Evolutionary conservation across 345 rosid species (phyloP), one percentile per base, ranked within the genome.

Genomic region (Litchi chinensis): DNA sequence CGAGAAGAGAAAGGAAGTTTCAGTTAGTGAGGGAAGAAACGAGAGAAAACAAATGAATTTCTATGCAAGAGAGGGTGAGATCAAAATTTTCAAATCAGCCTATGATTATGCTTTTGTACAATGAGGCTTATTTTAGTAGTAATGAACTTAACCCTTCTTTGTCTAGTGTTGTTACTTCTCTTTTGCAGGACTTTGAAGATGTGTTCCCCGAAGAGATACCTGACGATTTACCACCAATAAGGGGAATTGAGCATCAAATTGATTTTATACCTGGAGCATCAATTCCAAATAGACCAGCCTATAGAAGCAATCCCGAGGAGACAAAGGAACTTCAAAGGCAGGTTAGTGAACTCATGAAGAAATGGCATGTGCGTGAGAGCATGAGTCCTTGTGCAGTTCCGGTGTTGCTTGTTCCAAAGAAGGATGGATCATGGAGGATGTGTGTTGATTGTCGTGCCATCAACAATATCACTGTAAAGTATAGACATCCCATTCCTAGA

Each of bases 191-290:
- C 32, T 71, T 71, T 24, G 41, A 11, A 0, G 74, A 71, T 8
- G 62, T 71, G 2, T 46, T 71, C 26, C 59, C n/a, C 2, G 41
- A 71, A 15, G 39, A 71, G 8, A 4, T 50, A 0, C 74, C n/a
- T 22, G 2, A 1, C 6, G 21, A n/a, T 8, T 71, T 71, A 50
- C 59, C 41, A 5, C n/a, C 19, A 48, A 71, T 71, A 2, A 1
- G n/a, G 8, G 41, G 41, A 9, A 71, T 71, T 6, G n/a, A 70
- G 15, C 74, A 71, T 18, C 41, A 68, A 24, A 71, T 71, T 71
- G 74, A 46, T 50, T 71, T 71, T 13, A 9, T 50, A 0, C 52
- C 13, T 4, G 15, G 13, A 5, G 50, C 11, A 10, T 2, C 2
- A 15, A 32, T 67, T 15, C 48, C 28, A 26, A 26, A 26, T 26